Evolutionary conservation across 2,329 filamentous ascomycete species (phyloP), one percentile per base, ranked within the genome.

Genomic region (Whalleya microplaca): DNA sequence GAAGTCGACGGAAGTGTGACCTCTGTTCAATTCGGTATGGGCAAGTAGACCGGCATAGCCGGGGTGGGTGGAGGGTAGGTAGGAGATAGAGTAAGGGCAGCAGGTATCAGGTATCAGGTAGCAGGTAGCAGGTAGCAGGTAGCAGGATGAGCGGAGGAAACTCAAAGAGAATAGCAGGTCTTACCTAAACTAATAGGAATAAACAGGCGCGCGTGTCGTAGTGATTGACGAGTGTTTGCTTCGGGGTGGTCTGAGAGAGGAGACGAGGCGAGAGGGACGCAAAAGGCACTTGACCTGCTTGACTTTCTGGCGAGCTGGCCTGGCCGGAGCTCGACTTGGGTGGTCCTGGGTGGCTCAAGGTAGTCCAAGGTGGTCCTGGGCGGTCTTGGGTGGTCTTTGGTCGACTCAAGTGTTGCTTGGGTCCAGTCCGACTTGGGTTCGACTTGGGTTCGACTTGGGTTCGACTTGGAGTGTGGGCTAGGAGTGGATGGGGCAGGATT

Each of bases 181-280:
- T 37, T 37, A 37, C 32, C 32, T 37, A 37, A 14, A 37, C 32
- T 6, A 37, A 37, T 37, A 37, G 32, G 14, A 37, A 16, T 12
- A 12, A 16, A 37, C 32, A 37, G 32, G 32, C 32, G 10, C 32
- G 32, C 10, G 10, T 37, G 32, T 37, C 32, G 32, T 37, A 37
- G 32, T 37, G 32, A 37, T 37, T 37, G 32, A 37, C 32, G 32
- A 14, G 32, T 27, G 44, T 46, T 29, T 46, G 29, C 44, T n/a
- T 46, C 21, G 16, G n/a, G 60, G 60, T 62, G 60, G 56, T 61
- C 62, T 61, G 56, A 55, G 61, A 63, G 58, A 55, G 55, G 50
- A 61, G 45, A 50, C 45, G 42, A 51, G 43, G 56, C 37, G 51
- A 54, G 40, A 56, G 47, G 3, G 51, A 58, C 51, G 55, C 43